phyloP scores from a whole-genome alignment of 768 basidiomycete genomes.

The Boletus tomentosulus region DNA sequence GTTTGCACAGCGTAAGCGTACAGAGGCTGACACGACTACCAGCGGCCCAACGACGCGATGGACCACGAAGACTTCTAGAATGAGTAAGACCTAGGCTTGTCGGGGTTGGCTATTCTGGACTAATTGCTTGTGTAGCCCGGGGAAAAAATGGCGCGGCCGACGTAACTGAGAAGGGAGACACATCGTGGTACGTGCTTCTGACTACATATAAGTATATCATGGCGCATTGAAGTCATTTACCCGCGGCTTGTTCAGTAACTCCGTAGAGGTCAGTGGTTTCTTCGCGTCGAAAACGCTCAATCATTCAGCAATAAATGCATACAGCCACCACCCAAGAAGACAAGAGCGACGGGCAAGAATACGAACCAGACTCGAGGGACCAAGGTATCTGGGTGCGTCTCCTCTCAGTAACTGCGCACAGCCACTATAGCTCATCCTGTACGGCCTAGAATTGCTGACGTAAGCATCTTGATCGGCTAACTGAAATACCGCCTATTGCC shows the following conservation, averaged over 20 bases:
- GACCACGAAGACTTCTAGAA: conserved; percentile 44
- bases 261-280: conserved; percentile 25
- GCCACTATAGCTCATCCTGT: neutral
- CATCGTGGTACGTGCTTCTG: conserved; percentile 23
- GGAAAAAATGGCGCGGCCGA: conserved; percentile 10
- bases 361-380: conserved; percentile 11
- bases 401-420: neutral
- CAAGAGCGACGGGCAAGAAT: conserved; percentile 31
- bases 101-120: conserved; percentile 11
- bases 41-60: conserved; percentile 38
- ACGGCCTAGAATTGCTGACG: conserved; percentile 29
- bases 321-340: conserved; percentile 39
- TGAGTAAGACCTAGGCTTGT: conserved; percentile 18
- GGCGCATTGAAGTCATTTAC: conserved; percentile 5
- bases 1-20: conserved; percentile 53
- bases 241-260: conserved; percentile 14
- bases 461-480: conserved; percentile 23
- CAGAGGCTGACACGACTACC: conserved; percentile 32
- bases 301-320: conserved; percentile 7
- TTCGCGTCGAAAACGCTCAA: neutral
- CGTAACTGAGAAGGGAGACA: conserved; percentile 5
- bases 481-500: conserved; percentile 13
- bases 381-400: conserved; percentile 16
- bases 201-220: neutral
- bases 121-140: conserved; percentile 12